Base-by-base conservation (phyloP, 208 protist genomes). In the Acanthamoeba quina region DNA sequence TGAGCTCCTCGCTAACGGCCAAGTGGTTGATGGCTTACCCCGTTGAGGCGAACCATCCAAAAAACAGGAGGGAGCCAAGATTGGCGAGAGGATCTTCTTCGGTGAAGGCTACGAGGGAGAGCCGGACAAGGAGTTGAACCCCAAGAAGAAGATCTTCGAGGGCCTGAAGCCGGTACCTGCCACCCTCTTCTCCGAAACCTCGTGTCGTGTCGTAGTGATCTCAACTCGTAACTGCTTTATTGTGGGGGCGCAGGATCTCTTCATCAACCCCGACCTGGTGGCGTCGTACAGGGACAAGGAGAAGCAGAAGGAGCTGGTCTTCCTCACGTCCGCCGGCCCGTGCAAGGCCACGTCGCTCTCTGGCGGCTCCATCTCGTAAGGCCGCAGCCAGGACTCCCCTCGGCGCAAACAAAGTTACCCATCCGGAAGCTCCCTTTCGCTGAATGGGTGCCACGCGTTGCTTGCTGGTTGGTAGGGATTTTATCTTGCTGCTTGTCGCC, bases 61-160 rank as follows among this genome's bases (percentile, higher is more conserved):
- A 15, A 31, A 70, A 24, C 49, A 86, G 78, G 90, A 94, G 54
- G 90, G 90, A 76, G 90, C 70, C 49, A 76, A 76, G 68, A 68
- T 62, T 90, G 91, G 91, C 21, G 91, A 94, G 60, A 54, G 91
- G 44, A 90, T 94, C 37, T 72, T 72, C 41, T 85, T 94, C 64
- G 64, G 64, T 41, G 58, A 89, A 34, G 91, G 60, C 52, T 94
- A 70, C 49, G 49, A 72, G 26, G 91, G 76, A 3, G 91, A 85
- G 76, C 91, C 91, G 13, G 91, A 89, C 56, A 80, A 74, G 31
- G 60, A 80, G 17, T 24, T 94, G 24, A 94, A 94, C n/a, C 93
- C 93, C 90, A 94, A 94, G 76, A 89, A 85, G 60, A 94, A 94
- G 91, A 89, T 76, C 54, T 94, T 94, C 41, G 74, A 85, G 19